phyloP scores from a whole-genome alignment of 495 filamentous ascomycete genomes.

The Chlorociboria aeruginascens region DNA sequence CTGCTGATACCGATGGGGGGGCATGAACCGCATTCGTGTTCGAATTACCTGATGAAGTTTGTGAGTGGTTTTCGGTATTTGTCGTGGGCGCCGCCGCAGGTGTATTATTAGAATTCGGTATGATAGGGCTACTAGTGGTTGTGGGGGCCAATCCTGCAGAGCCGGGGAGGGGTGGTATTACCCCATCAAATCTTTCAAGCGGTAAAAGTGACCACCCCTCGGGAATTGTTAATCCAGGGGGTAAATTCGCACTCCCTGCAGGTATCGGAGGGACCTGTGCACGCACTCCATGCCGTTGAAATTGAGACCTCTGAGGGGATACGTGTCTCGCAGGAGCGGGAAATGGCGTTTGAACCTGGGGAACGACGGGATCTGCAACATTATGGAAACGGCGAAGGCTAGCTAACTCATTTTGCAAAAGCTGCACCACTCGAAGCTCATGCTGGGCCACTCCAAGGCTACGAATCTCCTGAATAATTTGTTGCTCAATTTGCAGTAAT shows the following conservation, averaged over 20 bases:
- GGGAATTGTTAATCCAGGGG: constrained; percentile 60
- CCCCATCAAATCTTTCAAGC: constrained; percentile 40
- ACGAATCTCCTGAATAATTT: constrained; percentile 52
- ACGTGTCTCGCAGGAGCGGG: no score
- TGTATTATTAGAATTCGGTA: constrained; percentile 18
- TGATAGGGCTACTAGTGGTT: constrained; percentile 17
- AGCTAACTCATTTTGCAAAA: constrained; percentile 52
- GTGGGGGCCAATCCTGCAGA: constrained; percentile 14
- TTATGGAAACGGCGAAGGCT: constrained; percentile 36
- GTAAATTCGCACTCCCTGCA: constrained; percentile 55
- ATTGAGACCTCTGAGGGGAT: constrained; percentile 9
- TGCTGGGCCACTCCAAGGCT: constrained; percentile 39
- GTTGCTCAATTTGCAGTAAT: constrained; percentile 50
- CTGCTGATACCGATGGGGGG: constrained; percentile 9
- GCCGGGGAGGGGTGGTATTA: constrained; percentile 5
- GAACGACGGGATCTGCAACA: constrained; percentile 3
- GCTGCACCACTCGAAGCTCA: constrained; percentile 41
- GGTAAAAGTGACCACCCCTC: constrained; percentile 66
- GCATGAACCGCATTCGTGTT: constrained; percentile 13
- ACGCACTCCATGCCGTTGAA: constrained; percentile 29
- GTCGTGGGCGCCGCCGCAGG: constrained; percentile 8
- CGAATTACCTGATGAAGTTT: constrained; percentile 16
- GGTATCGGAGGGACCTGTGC: constrained; percentile 37
- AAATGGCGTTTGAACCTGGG: constrained; percentile 2
- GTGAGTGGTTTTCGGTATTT: constrained; percentile 9